Conservation (phyloP, 2,329 filamentous ascomycete genomes). For the Penicillium glabrum region DNA sequence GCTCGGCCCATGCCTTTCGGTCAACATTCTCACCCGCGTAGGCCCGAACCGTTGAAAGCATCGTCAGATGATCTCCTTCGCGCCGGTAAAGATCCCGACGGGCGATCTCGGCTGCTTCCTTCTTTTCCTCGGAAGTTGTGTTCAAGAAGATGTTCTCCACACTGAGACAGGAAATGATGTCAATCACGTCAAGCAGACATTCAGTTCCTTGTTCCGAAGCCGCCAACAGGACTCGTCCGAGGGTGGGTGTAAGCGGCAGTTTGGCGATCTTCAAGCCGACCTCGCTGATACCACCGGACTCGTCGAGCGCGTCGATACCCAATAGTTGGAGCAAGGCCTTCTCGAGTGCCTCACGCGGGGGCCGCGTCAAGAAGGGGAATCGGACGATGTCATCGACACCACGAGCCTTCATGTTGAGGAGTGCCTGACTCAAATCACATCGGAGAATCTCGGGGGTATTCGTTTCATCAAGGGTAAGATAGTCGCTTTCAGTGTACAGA, state of each 20-base stretch:
- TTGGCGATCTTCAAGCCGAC: slow-evolving; percentile 75
- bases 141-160: slow-evolving; percentile 65
- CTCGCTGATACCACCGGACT: slow-evolving; percentile 70
- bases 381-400: slow-evolving; percentile 77
- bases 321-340: slow-evolving; percentile 80
- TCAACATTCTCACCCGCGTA: slow-evolving; percentile 60
- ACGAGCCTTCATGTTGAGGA: slow-evolving; percentile 90
- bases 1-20: slow-evolving; percentile 60
- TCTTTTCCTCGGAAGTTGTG: slow-evolving; percentile 59
- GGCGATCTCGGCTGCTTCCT: slow-evolving; percentile 57
- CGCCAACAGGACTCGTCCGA: slow-evolving; percentile 80
- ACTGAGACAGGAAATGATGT: slow-evolving; percentile 70
- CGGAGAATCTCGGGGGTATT: slow-evolving; percentile 87
- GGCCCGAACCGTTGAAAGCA: slow-evolving; percentile 60
- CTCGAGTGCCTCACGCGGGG: slow-evolving; percentile 73
- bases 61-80: slow-evolving; percentile 64
- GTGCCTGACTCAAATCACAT: slow-evolving; percentile 80
- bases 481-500: slow-evolving; percentile 80
- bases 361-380: slow-evolving; percentile 84
- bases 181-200: slow-evolving; percentile 79
- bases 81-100: slow-evolving; percentile 58
- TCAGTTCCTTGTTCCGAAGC: slow-evolving; percentile 68
- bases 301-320: slow-evolving; percentile 72
- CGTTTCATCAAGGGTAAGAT: slow-evolving; percentile 66
- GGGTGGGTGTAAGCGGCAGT: slow-evolving; percentile 77